Evolutionary conservation across 2,329 filamentous ascomycete genomes (phyloP).

Genomic region (Xylaria sp.): DNA sequence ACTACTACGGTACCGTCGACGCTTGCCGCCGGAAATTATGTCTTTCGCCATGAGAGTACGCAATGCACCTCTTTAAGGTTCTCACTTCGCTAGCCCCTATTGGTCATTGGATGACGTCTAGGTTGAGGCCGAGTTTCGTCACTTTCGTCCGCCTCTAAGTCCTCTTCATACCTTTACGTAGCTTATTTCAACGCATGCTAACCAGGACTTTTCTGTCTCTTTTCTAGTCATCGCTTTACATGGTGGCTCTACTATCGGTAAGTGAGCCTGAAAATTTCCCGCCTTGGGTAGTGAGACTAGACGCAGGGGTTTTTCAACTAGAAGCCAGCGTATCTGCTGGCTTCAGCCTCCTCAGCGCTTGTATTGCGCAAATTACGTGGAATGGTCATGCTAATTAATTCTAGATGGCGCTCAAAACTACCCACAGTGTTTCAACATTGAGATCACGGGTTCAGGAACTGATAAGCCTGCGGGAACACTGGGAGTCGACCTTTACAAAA

Average conservation of each 20-base stretch:
- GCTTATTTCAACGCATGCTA: conserved; percentile 1
- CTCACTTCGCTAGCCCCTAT: not conserved
- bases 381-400: conserved; percentile 29
- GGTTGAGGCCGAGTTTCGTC: too few relatives aligned
- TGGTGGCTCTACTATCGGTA: conserved; percentile 46
- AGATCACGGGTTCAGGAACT: conserved; percentile 61
- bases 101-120: not conserved
- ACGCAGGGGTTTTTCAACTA: not conserved
- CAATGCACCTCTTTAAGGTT: not conserved
- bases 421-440: conserved; percentile 66
- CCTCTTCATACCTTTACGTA: not conserved
- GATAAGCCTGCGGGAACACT: conserved; percentile 57
- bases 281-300: too few relatives aligned
- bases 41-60: conserved; percentile 59
- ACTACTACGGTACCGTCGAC: conserved; percentile 56
- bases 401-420: conserved; percentile 60
- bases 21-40: conserved; percentile 59
- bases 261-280: not conserved
- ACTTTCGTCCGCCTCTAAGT: not conserved
- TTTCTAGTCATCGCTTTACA: conserved; percentile 57
- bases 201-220: not conserved
- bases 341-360: not conserved
- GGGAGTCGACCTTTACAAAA: conserved; percentile 64
- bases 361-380: not conserved
- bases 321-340: not conserved